These are phyloP conservation scores for Venturia asperata DNA, from an alignment of 2,329 filamentous ascomycete genomes.

Conservation along the genomic window DNA sequence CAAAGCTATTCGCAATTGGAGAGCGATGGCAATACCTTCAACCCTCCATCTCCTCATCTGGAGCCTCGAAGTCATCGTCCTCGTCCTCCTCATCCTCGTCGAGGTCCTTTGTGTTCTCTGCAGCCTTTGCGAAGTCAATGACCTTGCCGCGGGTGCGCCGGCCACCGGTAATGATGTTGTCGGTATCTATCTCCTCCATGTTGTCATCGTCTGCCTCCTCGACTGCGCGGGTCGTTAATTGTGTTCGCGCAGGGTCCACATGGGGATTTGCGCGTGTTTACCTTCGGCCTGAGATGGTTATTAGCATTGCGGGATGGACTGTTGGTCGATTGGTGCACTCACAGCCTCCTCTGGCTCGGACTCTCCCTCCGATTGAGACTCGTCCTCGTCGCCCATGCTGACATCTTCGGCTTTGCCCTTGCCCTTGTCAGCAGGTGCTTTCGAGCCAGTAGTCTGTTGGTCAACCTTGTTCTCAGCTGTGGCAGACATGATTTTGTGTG, in stretches of 20 bases:
- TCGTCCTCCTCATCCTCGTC: conserved; percentile 77
- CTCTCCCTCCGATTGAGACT: conserved; percentile 61
- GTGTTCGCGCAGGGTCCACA: conserved; percentile 21
- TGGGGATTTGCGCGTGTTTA: conserved; percentile 12
- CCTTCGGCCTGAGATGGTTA: not conserved
- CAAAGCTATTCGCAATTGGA: not conserved
- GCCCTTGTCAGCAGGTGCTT: conserved; percentile 51
- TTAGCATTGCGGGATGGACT: not conserved
- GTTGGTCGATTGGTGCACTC: not conserved
- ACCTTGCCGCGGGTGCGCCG: conserved; percentile 84
- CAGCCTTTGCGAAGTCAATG: conserved; percentile 91
- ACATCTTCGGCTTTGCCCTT: conserved; percentile 73
- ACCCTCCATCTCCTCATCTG: conserved; percentile 65
- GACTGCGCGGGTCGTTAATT: conserved; percentile 31
- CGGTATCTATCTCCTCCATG: conserved; percentile 82
- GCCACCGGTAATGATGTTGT: conserved; percentile 74
- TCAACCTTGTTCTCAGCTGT: conserved; percentile 14
- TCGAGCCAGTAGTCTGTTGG: conserved; percentile 6
- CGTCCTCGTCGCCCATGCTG: conserved; percentile 58
- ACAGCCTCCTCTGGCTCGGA: conserved; percentile 54
- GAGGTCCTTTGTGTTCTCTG: conserved; percentile 66
- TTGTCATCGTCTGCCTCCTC: conserved; percentile 72
- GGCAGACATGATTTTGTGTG: conserved; percentile 13
- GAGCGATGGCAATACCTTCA: conserved; percentile 23
- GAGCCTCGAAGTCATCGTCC: conserved; percentile 57